Evolutionary conservation across 352 stramenopile genomes (phyloP).

Genomic region (Phytophthora idaei): DNA sequence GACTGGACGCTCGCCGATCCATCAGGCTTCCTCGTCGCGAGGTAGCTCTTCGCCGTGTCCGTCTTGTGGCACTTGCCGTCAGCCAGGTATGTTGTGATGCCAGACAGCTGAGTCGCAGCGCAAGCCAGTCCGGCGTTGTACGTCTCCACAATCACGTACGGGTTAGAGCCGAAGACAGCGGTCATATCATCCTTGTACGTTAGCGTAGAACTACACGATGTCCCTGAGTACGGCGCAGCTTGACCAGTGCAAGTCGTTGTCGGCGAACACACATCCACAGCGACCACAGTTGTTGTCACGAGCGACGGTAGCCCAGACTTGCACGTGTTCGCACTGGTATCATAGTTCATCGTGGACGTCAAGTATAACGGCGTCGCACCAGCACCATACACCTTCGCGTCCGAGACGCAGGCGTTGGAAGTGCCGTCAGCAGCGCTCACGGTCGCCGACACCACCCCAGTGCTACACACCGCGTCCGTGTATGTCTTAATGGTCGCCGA

Average conservation of each 20-base stretch:
- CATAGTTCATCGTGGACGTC: neutral
- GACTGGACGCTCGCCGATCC: neutral
- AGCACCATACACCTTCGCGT: slow-evolving; percentile 17
- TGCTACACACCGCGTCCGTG: neutral
- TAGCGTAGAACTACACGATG: neutral
- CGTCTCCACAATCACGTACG: slow-evolving; percentile 9
- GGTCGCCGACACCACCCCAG: too few relatives aligned
- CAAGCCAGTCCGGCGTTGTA: slow-evolving; percentile 3
- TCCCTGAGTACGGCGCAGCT: slow-evolving; percentile 1
- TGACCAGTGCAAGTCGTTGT: slow-evolving; percentile 1
- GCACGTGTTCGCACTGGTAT: neutral
- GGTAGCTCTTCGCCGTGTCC: slow-evolving; percentile 1
- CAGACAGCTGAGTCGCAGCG: neutral
- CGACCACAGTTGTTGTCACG: neutral
- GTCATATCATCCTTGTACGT: slow-evolving; percentile 10
- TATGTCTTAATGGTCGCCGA: slow-evolving; percentile 5
- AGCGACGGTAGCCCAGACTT: neutral
- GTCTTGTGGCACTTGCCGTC: slow-evolving; percentile 24
- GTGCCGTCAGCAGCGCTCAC: too few relatives aligned
- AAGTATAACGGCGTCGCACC: slow-evolving; percentile 6
- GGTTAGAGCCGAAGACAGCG: slow-evolving; percentile 2
- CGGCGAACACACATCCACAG: neutral
- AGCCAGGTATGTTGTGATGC: slow-evolving; percentile 12
- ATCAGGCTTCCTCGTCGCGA: neutral
- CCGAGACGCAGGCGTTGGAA: too few relatives aligned